Base-by-base conservation (phyloP, 2,329 filamentous ascomycete genomes). In the Ampelomyces quisqualis region DNA sequence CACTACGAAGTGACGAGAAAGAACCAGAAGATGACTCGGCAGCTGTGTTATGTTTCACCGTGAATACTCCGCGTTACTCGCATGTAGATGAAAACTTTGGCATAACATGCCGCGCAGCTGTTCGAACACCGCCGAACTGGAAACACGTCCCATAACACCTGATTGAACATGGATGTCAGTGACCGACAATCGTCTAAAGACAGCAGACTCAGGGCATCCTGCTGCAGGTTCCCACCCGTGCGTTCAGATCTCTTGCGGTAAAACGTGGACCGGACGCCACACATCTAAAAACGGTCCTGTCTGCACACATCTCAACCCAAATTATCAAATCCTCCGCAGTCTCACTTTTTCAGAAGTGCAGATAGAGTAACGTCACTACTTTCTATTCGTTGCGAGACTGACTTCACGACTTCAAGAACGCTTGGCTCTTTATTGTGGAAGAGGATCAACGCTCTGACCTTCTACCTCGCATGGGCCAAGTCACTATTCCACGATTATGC, bases 101-200 rank as follows among this genome's bases (percentile, higher is more conserved):
- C n/a, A n/a, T n/a, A n/a, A n/a, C n/a, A n/a, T n/a, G n/a, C n/a
- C n/a, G n/a, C n/a, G n/a, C n/a, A n/a, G n/a, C n/a, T n/a, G n/a
- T 28, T 31, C 29, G 24, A 24, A 33, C 17, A 32, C 19, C 4
- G 21, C 22, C n/a, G 34, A 5, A 28, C 34, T 40, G 29, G 14
- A 19, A 7, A 19, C 24, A 27, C 17, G n/a, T 33, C 18, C n/a
- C 13, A 30, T 33, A 43, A 33, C 33, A 40, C 44, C 34, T 30
- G 18, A 49, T 49, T 32, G 43, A 57, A 50, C 49, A 54, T 64
- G 63, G 49, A 60, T 61, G 63, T 67, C 59, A 56, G 47, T n/a
- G n/a, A n/a, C n/a, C n/a, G 55, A 57, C 56, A 65, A 64, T 58
- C 54, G 57, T 68, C 62, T 67, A 55, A 68, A 62, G 60, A 62